phyloP scores from a whole-genome alignment of 1,284 basidiomycete genomes.

The Gymnopus androsaceus region DNA sequence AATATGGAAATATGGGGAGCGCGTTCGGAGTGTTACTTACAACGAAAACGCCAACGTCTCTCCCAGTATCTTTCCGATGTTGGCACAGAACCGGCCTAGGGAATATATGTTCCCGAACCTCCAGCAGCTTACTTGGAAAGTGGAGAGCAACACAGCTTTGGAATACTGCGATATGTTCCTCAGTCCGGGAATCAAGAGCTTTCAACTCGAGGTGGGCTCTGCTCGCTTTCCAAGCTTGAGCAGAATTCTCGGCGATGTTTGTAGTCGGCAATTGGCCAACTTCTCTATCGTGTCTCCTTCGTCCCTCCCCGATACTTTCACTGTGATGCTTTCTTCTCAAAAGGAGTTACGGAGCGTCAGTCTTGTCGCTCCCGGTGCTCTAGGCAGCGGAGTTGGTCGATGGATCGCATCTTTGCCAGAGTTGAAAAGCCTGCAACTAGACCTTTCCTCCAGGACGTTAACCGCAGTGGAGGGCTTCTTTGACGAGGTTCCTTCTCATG shows the following conservation, averaged over 20 bases:
- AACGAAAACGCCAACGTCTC: slow-evolving; percentile 65
- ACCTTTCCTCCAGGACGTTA: slow-evolving; percentile 65
- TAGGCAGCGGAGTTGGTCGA: slow-evolving; percentile 65
- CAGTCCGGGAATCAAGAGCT: slow-evolving; percentile 54
- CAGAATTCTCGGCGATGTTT: slow-evolving; percentile 62
- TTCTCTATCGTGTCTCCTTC: slow-evolving; percentile 70
- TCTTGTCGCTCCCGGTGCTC: slow-evolving; percentile 69
- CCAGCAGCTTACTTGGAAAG: slow-evolving; percentile 68
- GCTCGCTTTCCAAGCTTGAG: slow-evolving; percentile 57
- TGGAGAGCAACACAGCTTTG: slow-evolving; percentile 62
- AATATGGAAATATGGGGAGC: slow-evolving; percentile 63
- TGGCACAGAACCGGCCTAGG: slow-evolving; percentile 62
- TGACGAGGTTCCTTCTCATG: slow-evolving; percentile 60
- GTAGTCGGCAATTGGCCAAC: slow-evolving; percentile 58
- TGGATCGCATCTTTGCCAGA: slow-evolving; percentile 64
- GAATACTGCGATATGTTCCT: slow-evolving; percentile 66
- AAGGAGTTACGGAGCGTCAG: slow-evolving; percentile 59
- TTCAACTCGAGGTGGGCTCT: slow-evolving; percentile 58
- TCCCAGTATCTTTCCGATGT: slow-evolving; percentile 61
- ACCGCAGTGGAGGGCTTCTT: slow-evolving; percentile 77
- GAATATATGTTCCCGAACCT: slow-evolving; percentile 69
- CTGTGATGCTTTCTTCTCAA: slow-evolving; percentile 61
- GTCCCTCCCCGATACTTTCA: slow-evolving; percentile 68
- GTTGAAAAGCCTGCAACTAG: slow-evolving; percentile 64
- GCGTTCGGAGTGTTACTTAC: slow-evolving; percentile 67